Conservation (phyloP, 192 early-diverging fungal species). For the Coemansia sp. region DNA sequence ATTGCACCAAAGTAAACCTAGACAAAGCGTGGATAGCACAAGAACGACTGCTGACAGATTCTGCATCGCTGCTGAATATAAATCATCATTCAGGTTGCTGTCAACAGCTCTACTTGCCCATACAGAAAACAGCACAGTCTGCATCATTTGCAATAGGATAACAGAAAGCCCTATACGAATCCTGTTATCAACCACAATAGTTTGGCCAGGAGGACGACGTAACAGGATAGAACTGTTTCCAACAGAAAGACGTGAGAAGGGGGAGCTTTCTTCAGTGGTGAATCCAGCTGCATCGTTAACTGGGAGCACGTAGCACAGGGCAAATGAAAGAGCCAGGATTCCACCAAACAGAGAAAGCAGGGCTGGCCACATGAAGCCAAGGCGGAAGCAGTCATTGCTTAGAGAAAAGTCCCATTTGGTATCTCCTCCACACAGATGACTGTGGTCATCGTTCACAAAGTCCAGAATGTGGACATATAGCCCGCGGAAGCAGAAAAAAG, state of each 20-base stretch:
- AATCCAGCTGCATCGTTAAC: neutral
- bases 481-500: neutral
- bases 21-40: neutral
- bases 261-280: neutral
- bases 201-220: neutral
- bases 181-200: slow-evolving; percentile 30
- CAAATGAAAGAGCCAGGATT: neutral
- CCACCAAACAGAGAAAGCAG: neutral
- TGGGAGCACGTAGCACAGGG: neutral
- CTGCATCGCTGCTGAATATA: neutral
- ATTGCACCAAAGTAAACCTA: neutral
- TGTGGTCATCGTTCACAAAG: neutral
- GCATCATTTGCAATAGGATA: neutral
- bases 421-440: neutral
- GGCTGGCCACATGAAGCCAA: neutral
- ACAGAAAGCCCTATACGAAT: neutral
- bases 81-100: neutral
- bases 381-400: neutral
- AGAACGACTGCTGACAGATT: slow-evolving; percentile 12
- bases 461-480: neutral
- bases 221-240: neutral
- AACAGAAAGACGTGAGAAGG: neutral
- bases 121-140: slow-evolving; percentile 10
- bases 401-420: neutral
- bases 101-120: neutral